Base-by-base conservation (phyloP, 2,329 filamentous ascomycete species). In the Mollisia scopiformis region DNA sequence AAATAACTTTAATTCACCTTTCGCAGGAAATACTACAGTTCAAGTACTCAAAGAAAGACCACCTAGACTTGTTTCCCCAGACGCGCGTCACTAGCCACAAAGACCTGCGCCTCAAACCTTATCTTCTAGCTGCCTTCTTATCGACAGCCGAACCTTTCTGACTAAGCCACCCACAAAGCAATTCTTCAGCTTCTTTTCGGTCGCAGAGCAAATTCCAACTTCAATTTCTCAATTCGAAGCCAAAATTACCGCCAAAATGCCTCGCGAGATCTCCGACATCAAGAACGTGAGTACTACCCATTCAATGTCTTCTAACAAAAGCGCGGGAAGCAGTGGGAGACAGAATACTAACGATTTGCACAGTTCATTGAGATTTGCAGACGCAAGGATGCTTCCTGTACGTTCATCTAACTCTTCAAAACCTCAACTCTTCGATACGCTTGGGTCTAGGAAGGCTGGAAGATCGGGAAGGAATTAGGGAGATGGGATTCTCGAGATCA, bases 331-430 rank as follows among this genome's bases (percentile, higher is more conserved):
- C 39, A 25, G 11, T 14, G 10, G 16, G 30, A 49, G 6, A 46
- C n/a, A 52, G 28, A 41, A 43, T 10, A 19, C 55, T 63, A 61
- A 63, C 25, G 19, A 47, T 49, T 49, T 41, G 56, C n/a, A 6
- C 39, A 97, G 88, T 99, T 99, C 92, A 96, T 99, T 82, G 95
- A 98, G 90, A 97, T 99, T 88, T 97, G 92, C 89, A 91, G 94
- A 83, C 91, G 95, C 81, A 96, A 97, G 87, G 96, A 99, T 89
- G 95, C 95, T 80, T 96, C 91, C 79, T 97, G 95, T 99, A 91
- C 77, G 93, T 93, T 65, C 1, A 1, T 65, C 55, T 28, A 39
- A 52, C 52, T 52, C 25, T 28, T 19, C 31, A 55, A 8, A 19
- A 30, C 31, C 27, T 33, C 39, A 21, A 25, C 37, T 31, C 19